A percentile compares a stretch with the other conserved stretches of the same genome.
Conservation (phyloP, 306 rosid genomes). For the Urtica urens region DNA sequence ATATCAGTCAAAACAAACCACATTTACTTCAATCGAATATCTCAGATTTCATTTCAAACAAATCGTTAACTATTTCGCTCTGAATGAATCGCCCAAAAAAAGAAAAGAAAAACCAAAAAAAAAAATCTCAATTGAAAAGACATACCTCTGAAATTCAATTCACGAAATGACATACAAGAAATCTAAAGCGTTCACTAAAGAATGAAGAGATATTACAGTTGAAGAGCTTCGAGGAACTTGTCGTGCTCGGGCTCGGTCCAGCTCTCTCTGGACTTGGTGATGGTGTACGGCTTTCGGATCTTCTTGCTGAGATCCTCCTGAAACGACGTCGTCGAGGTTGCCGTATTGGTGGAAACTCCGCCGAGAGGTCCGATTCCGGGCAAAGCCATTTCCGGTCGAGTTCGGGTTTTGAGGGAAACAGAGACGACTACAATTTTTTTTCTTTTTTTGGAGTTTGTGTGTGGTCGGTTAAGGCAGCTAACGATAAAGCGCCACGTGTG, state of each 20-base stretch:
- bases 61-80: too few species aligned
- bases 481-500: too few species aligned
- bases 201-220: constrained; percentile 42
- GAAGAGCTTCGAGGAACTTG: constrained; percentile 94
- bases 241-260: constrained; percentile 98
- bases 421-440: too few species aligned
- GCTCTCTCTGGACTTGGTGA: constrained; percentile 95
- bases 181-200: not conserved
- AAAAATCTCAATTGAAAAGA: too few species aligned
- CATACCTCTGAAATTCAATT: too few species aligned
- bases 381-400: constrained; percentile 46
- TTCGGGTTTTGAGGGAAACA: constrained; percentile 51
- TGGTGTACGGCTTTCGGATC: constrained; percentile 84
- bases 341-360: constrained; percentile 29
- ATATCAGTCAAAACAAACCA: too few species aligned
- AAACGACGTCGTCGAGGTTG: constrained; percentile 26
- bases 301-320: constrained; percentile 61
- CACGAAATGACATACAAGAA: not conserved
- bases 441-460: too few species aligned
- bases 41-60: not conserved
- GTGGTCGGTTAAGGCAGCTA: too few species aligned
- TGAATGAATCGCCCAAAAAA: too few species aligned
- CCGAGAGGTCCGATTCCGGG: constrained; percentile 57
- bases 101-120: too few species aligned
- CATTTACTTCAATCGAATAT: not conserved